Base-by-base conservation (phyloP, 768 basidiomycete species). In the Collybia nuda region DNA sequence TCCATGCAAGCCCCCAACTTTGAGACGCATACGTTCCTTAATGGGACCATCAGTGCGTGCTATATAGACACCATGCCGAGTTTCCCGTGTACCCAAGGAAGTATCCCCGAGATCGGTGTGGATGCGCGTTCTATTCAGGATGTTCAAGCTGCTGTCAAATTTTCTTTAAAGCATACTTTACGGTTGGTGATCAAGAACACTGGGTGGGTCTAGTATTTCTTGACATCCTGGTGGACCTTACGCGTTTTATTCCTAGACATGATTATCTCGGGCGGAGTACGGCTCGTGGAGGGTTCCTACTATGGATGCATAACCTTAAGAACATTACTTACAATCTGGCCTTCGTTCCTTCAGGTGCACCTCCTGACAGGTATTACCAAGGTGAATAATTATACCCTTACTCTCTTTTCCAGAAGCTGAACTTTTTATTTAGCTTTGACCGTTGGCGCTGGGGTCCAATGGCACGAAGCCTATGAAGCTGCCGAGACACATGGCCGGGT, bases 1-100 rank as follows among this genome's bases (percentile, higher is more conserved):
- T 62, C 70, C 1, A 66, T 74, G 64, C 65, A 77, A 40, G 46
- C 53, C 9, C 39, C 49, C 22, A 63, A 66, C 45, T 62, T 60
- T 38, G 66, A 67, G 39, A 52, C 54, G 32, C 69, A 55, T 47
- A 54, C 61, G 1, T 72, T 65, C n/a, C 52, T 37, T 15, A 79
- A 78, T 56, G 77, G 72, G 32, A 78, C 75, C 38, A 72, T 78
- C 44, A 72, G 73, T 52, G 72, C 67, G 0, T 85, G 81, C 70
- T 79, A 77, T 29, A 48, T 80, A 35, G 71, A 81, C 48, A 73
- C 73, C 0, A 58, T 64, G 0, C 57, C 72, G 2, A 70, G 68
- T 3, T 41, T 65, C 8, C 65, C 72, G 3, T 79, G 77, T 51
- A 57, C 61, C 2, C 76, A 76, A 54, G 76, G 75, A 18, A 70